phyloP scores from a whole-genome alignment of 1,284 basidiomycete species.

The Pseudozyma flocculosa region DNA sequence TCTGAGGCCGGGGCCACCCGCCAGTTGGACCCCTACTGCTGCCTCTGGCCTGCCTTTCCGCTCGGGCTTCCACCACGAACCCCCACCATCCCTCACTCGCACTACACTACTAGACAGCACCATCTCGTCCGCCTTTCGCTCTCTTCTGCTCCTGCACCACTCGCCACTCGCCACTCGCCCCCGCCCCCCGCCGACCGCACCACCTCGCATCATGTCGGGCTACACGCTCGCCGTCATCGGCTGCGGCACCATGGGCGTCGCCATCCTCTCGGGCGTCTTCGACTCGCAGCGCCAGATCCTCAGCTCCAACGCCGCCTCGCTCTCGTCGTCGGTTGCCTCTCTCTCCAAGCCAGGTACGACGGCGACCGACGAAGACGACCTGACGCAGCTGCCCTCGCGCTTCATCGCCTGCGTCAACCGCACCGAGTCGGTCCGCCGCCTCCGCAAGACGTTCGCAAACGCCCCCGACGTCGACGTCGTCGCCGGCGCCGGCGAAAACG shows the following conservation, averaged over 20 bases:
- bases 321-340: slow-evolving; percentile 23
- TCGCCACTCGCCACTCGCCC: background rate
- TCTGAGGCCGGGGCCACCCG: too few relatives aligned
- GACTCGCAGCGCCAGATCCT: slow-evolving; percentile 48
- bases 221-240: slow-evolving; percentile 54
- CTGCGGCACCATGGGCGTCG: slow-evolving; percentile 98
- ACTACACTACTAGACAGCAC: too few relatives aligned
- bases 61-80: too few relatives aligned
- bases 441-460: slow-evolving; percentile 67
- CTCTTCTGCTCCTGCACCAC: background rate
- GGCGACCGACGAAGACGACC: slow-evolving; percentile 31
- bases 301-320: slow-evolving; percentile 4
- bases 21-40: too few relatives aligned
- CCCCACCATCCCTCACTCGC: too few relatives aligned
- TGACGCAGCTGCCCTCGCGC: slow-evolving; percentile 66
- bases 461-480: slow-evolving; percentile 68
- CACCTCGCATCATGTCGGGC: slow-evolving; percentile 26
- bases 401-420: slow-evolving; percentile 88
- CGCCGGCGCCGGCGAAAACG: slow-evolving; percentile 65
- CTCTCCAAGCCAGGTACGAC: slow-evolving; percentile 7
- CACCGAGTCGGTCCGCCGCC: slow-evolving; percentile 72
- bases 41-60: too few relatives aligned
- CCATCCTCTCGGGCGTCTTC: slow-evolving; percentile 86
- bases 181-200: too few relatives aligned
- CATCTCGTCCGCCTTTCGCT: too few relatives aligned